A percentile compares a stretch with the other conserved stretches of the same genome.
Evolutionary conservation across 257 asterid species (phyloP).

Genomic region (Primulina tabacum): DNA sequence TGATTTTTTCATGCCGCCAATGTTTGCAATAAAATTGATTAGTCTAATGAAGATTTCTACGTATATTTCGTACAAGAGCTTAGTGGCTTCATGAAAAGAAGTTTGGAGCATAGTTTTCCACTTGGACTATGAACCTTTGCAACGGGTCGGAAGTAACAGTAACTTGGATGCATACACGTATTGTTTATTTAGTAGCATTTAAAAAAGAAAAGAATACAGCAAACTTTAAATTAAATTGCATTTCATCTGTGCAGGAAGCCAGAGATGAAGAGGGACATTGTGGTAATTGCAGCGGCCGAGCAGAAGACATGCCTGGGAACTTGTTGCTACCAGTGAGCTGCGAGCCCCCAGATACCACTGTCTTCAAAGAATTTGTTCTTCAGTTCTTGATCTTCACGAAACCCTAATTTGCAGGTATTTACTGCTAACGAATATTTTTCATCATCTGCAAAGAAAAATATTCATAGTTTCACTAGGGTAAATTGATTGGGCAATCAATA

Average conservation of each 20-base stretch:
- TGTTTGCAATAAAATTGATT: no score
- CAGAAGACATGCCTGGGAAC: slow-evolving; percentile 56
- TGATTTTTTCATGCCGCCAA: no score
- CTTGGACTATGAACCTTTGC: no score
- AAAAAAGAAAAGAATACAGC: neutral
- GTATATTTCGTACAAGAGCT: no score
- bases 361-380: slow-evolving; percentile 12
- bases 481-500: neutral
- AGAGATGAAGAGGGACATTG: slow-evolving; percentile 32
- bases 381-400: slow-evolving; percentile 25
- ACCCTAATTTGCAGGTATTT: slow-evolving; percentile 33
- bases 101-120: no score
- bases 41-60: no score
- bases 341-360: slow-evolving; percentile 37
- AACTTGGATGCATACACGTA: neutral
- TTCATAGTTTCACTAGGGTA: neutral
- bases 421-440: neutral
- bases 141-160: no score
- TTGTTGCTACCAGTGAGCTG: slow-evolving; percentile 40
- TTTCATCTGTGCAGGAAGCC: slow-evolving; percentile 14
- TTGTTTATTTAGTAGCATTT: neutral
- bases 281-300: slow-evolving; percentile 28
- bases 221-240: neutral
- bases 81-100: neutral
- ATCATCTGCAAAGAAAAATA: slow-evolving; percentile 7